phyloP scores from a whole-genome alignment of 2,329 filamentous ascomycete species.

The Dactylonectria macrodidyma region DNA sequence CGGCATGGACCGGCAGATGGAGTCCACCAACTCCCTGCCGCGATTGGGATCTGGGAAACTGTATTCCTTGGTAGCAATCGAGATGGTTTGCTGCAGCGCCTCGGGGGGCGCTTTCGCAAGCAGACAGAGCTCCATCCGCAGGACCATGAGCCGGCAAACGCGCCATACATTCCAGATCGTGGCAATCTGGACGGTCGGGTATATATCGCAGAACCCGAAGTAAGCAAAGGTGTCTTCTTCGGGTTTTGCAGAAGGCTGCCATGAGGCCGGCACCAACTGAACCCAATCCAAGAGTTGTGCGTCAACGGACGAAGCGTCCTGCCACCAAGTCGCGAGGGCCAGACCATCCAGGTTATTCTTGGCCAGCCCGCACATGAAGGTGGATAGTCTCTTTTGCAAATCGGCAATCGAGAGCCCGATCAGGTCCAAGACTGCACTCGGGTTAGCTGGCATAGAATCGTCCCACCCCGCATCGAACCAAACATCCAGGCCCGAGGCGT shows the following conservation, averaged over 20 bases:
- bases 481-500: constrained; percentile 29
- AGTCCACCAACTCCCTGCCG: constrained; percentile 34
- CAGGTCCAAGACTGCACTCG: constrained; percentile 33
- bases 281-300: constrained; percentile 33
- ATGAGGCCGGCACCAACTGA: constrained; percentile 30
- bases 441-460: constrained; percentile 31
- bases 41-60: constrained; percentile 25
- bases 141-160: constrained; percentile 32
- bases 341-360: constrained; percentile 20
- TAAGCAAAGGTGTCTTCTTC: constrained; percentile 24
- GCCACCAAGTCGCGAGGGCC: constrained; percentile 24
- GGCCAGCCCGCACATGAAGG: constrained; percentile 14
- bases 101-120: constrained; percentile 25
- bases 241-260: constrained; percentile 27
- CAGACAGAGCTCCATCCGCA: constrained; percentile 30
- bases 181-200: constrained; percentile 38
- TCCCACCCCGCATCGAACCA: constrained; percentile 33
- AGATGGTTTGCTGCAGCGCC: constrained; percentile 25
- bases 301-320: constrained; percentile 28
- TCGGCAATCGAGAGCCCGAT: constrained; percentile 35
- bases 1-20: constrained; percentile 34
- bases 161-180: constrained; percentile 41
- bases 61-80: constrained; percentile 28
- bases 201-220: constrained; percentile 34
- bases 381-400: constrained; percentile 22